Evolutionary conservation across 352 stramenopile species (phyloP), one percentile per base, ranked within the genome.

Genomic region (Peronospora destructor): DNA sequence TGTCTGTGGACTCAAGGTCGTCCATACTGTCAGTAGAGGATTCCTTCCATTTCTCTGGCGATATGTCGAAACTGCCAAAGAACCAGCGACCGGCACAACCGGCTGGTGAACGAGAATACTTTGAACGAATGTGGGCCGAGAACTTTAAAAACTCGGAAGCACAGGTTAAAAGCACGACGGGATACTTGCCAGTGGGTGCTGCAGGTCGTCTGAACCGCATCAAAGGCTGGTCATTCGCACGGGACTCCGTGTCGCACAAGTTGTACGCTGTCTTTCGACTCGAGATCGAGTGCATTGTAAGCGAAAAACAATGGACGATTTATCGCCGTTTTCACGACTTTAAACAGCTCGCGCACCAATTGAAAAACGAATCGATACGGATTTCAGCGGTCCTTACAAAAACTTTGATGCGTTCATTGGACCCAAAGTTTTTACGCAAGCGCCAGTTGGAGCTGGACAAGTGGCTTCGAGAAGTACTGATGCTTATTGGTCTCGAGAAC

Each of bases 291-390:
- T 89, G 78, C 54, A 87, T 87, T 40, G 78, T 87, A 23, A 91
- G 74, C 36, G 76, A 87, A 47, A 91, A 91, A 57, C 81, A 88
- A 48, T 91, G 81, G 81, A 91, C 81, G 6, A 86, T 91, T 56
- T 91, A 91, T 59, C 65, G 81, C 6, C 75, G 81, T 25, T 91
- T 89, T 61, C 77, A 91, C 59, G 81, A 91, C 62, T 91, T 91
- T 42, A 89, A 87, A 38, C 73, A 91, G 50, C 73, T 91, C 23
- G 76, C 76, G 41, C 74, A 88, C 44, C 81, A 87, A 62, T 61
- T 91, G 45, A 91, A 87, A 60, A 86, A 76, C 45, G 69, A 82
- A 56, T 85, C 77, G n/a, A 74, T 87, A 36, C 73, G 80, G 13
- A 52, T 89, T 16, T 84, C 84, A 35, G 68, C 82, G 0, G 71